Evolutionary conservation across 225 moss, liverwort and hornwort species (phyloP).

Genomic region (Bryum argenteum): DNA sequence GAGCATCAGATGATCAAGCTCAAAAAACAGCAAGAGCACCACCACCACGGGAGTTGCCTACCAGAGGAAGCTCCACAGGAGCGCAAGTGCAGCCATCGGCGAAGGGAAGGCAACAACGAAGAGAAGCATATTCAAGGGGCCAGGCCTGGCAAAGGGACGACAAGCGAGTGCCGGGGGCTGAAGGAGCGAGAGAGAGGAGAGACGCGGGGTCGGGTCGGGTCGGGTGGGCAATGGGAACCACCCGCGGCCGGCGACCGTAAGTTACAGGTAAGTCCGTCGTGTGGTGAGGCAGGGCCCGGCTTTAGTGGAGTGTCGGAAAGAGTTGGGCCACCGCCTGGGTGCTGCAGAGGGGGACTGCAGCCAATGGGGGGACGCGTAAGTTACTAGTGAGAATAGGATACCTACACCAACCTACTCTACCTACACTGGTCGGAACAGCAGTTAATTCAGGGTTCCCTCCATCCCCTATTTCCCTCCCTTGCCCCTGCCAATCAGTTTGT

Average conservation of each 20-base stretch:
- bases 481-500: neutral
- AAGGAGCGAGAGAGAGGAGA: slow-evolving; percentile 17
- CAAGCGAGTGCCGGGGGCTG: neutral
- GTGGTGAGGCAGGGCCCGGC: slow-evolving; percentile 5
- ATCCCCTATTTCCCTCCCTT: neutral
- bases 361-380: rapidly evolving
- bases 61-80: slow-evolving; percentile 17
- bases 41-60: neutral
- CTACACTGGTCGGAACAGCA: slow-evolving; percentile 57
- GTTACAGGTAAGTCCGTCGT: slow-evolving; percentile 26
- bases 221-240: neutral
- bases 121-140: slow-evolving; percentile 36
- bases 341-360: neutral
- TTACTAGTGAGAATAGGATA: neutral
- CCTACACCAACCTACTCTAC: slow-evolving; percentile 36
- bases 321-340: slow-evolving; percentile 23
- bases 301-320: slow-evolving; percentile 44
- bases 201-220: slow-evolving; percentile 20
- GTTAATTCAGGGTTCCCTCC: slow-evolving; percentile 20
- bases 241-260: slow-evolving; percentile 8
- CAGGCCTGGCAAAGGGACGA: slow-evolving; percentile 31
- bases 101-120: slow-evolving; percentile 5
- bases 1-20: slow-evolving; percentile 32
- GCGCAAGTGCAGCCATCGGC: slow-evolving; percentile 44
- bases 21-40: neutral